Base-by-base conservation (phyloP, 305 asterid genomes). In the Rubia balearica region DNA sequence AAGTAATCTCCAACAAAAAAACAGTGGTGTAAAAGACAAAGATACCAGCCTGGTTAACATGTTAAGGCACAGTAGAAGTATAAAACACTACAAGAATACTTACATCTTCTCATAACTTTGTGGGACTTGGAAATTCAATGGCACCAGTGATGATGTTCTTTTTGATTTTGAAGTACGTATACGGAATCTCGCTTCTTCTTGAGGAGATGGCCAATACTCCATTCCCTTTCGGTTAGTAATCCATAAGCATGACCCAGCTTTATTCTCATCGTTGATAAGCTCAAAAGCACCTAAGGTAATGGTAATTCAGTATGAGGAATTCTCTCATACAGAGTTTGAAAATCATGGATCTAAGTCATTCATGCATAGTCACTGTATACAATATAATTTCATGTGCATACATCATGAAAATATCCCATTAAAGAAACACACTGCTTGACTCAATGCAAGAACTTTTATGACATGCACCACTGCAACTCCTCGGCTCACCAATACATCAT, bases 241-340 rank as follows among this genome's bases (percentile, higher is more conserved):
- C 98, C 97, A 93, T 77, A 93, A 79, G 84, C 97, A 93, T 46
- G 92, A 74, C 65, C 98, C 98, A 76, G 96, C 94, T 85, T 89
- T 89, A 81, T 80, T 88, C 86, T 89, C 96, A 85, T 93, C 83
- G 19, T 75, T 73, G 72, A 93, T 93, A 76, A 93, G 97, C 77
- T 93, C 88, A 75, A 88, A 81, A 67, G 96, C 92, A 73, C 98
- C 98, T 93, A 66, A 75, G 78, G 8, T 73, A 75, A 74, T 75
- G 64, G 73, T 74, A 74, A 61, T 71, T 48, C 51, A 76, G 70
- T 72, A 65, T 38, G 24, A 61, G n/a, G 36, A 24, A 27, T 12
- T 16, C 73, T 74, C 80, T 67, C 48, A 78, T 42, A 65, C 30
- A 68, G 41, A 14, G 24, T 42, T 68, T 21, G 14, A 46, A 27